A percentile compares a stretch with the other conserved stretches of the same genome.
These are phyloP conservation scores for Olyra latifolia DNA, from an alignment of 176 grass and related monocot species.

Conservation along the genomic window DNA sequence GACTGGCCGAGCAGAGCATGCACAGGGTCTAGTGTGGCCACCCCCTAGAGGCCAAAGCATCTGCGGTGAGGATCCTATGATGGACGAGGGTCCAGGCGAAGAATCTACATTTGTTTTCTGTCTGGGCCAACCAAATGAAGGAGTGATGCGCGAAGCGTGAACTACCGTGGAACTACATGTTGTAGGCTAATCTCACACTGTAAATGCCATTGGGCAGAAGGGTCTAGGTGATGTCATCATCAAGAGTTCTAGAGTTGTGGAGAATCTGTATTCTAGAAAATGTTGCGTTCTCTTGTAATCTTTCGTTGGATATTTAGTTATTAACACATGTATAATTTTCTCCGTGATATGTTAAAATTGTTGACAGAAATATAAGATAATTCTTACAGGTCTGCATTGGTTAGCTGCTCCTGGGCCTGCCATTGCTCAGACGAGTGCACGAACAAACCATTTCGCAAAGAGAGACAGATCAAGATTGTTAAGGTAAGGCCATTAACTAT, in stretches of 20 bases:
- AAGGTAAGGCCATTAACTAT: conserved; percentile 54
- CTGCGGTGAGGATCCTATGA: too few species aligned
- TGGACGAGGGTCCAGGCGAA: too few species aligned
- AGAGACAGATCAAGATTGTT: conserved; percentile 66
- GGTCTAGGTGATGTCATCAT: too few species aligned
- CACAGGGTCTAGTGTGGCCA: too few species aligned
- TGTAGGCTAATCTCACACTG: too few species aligned
- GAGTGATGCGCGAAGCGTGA: too few species aligned
- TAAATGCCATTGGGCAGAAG: too few species aligned
- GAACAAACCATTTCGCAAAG: conserved; percentile 81
- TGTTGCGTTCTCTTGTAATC: background rate
- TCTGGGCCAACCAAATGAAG: too few species aligned
- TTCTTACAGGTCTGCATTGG: conserved; percentile 58
- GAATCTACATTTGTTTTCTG: too few species aligned
- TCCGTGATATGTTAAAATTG: background rate
- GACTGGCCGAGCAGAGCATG: too few species aligned
- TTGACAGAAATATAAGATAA: conserved; percentile 4
- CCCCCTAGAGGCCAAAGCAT: too few species aligned
- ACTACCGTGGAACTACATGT: too few species aligned
- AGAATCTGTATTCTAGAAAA: background rate
- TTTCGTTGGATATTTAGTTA: conserved; percentile 17
- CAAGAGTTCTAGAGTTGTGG: background rate
- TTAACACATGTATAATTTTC: background rate
- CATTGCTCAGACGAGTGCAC: conserved; percentile 75
- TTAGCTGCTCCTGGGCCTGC: conserved; percentile 79